These are phyloP conservation scores for Saturnispora diversa DNA, from an alignment of 805 yeast species.

Conservation along the genomic window DNA sequence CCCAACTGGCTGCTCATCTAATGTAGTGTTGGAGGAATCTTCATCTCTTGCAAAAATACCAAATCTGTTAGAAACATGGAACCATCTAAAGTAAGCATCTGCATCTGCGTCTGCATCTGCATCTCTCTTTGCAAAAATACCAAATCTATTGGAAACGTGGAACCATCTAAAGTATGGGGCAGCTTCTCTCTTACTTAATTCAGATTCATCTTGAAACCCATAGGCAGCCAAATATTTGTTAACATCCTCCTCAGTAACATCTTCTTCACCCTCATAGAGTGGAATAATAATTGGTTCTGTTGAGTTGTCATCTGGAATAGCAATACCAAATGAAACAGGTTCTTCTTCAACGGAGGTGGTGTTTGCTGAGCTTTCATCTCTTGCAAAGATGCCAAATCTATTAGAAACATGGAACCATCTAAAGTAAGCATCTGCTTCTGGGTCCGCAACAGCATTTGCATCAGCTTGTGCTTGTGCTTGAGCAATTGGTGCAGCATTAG, in stretches of 20 bases:
- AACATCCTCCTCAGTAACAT: constrained; percentile 8
- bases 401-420: constrained; percentile 10
- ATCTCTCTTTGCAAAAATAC: constrained; percentile 6
- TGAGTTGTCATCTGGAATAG: constrained; percentile 6
- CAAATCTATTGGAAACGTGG: constrained; percentile 6
- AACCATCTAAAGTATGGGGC: constrained; percentile 5
- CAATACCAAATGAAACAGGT: constrained; percentile 8
- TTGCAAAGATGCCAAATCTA: constrained; percentile 11
- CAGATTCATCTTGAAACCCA: constrained; percentile 4
- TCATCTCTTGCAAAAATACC: constrained; percentile 9
- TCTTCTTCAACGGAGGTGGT: neutral
- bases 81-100: constrained; percentile 7
- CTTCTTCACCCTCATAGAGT: constrained; percentile 7
- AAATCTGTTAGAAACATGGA: constrained; percentile 5
- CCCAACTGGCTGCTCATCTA: constrained; percentile 6
- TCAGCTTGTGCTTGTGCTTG: constrained; percentile 7
- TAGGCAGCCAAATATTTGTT: constrained; percentile 4
- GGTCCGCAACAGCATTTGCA: constrained; percentile 1
- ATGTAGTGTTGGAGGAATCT: neutral
- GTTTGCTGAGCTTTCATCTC: constrained; percentile 1
- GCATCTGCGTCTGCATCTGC: constrained; percentile 3
- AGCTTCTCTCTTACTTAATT: constrained; percentile 8
- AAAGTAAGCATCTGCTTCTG: constrained; percentile 1
- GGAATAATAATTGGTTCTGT: constrained; percentile 8
- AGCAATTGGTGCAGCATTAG: constrained; percentile 7